Percentiles rank a stretch among this genome's conserved stretches.
Evolutionary conservation across 805 yeast species (phyloP).

Genomic region (Wilhelminamyces savonicus): DNA sequence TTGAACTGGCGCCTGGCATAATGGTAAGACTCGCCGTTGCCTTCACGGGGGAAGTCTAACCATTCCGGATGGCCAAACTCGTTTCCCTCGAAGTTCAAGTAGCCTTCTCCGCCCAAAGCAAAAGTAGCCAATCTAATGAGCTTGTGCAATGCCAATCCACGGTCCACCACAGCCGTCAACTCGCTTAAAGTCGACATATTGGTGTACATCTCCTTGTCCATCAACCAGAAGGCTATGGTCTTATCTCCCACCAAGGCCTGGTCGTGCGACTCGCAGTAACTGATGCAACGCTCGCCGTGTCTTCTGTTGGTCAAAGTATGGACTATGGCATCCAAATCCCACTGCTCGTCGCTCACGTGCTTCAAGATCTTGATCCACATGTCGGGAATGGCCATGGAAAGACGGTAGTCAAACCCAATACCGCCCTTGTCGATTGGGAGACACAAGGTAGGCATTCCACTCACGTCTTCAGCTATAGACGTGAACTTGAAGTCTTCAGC

Average conservation of each 20-base stretch:
- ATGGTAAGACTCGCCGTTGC: slow-evolving; percentile 82
- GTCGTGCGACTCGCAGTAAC: slow-evolving; percentile 93
- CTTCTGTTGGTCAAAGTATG: slow-evolving; percentile 84
- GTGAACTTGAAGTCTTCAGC: slow-evolving; percentile 38
- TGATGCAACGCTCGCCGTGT: slow-evolving; percentile 80
- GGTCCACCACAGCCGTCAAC: slow-evolving; percentile 70
- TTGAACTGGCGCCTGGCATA: slow-evolving; percentile 96
- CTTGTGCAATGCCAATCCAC: slow-evolving; percentile 89
- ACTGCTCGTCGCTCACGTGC: slow-evolving; percentile 77
- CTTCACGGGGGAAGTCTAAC: slow-evolving; percentile 93
- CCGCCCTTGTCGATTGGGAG: slow-evolving; percentile 72
- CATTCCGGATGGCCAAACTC: slow-evolving; percentile 99
- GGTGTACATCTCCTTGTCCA: slow-evolving; percentile 98
- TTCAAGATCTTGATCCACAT: slow-evolving; percentile 97
- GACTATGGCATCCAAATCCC: slow-evolving; percentile 81
- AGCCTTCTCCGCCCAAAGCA: slow-evolving; percentile 94
- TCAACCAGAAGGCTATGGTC: slow-evolving; percentile 93
- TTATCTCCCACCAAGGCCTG: slow-evolving; percentile 98
- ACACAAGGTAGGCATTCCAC: slow-evolving; percentile 96
- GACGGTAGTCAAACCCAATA: slow-evolving; percentile 86
- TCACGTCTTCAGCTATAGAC: slow-evolving; percentile 93
- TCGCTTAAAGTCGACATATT: slow-evolving; percentile 78
- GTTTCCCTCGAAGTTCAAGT: slow-evolving; percentile 93
- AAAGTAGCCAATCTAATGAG: slow-evolving; percentile 84
- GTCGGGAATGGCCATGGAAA: slow-evolving; percentile 97